A percentile compares a stretch with the other conserved stretches of the same genome.
These are phyloP conservation scores for Ilyonectria sp. DNA, from an alignment of 2,329 filamentous ascomycete species.

Conservation along the genomic window DNA sequence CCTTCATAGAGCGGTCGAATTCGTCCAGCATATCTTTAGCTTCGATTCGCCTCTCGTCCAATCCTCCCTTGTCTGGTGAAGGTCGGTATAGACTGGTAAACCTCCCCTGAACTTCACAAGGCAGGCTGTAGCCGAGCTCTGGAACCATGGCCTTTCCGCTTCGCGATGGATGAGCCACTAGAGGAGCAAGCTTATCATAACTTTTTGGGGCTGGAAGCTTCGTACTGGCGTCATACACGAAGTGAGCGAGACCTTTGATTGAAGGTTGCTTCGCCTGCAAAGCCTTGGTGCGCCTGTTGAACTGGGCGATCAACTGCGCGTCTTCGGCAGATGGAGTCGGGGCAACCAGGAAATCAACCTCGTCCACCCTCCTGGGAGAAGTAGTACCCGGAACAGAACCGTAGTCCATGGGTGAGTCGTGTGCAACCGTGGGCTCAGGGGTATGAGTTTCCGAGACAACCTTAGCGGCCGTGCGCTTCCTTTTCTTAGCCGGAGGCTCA, in stretches of 20 bases:
- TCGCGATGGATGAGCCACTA: slow-evolving; percentile 59
- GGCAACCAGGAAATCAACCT: slow-evolving; percentile 51
- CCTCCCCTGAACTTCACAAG: slow-evolving; percentile 61
- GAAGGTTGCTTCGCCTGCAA: slow-evolving; percentile 57
- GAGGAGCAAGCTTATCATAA: slow-evolving; percentile 61
- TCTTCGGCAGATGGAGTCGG: slow-evolving; percentile 54
- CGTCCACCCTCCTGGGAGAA: slow-evolving; percentile 52
- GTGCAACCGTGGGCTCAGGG: slow-evolving; percentile 45
- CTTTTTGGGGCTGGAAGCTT: slow-evolving; percentile 62
- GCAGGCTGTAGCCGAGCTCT: slow-evolving; percentile 56
- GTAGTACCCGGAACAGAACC: slow-evolving; percentile 19
- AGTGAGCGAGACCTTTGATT: slow-evolving; percentile 57
- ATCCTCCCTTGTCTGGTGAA: slow-evolving; percentile 55
- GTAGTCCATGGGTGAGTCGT: slow-evolving; percentile 51
- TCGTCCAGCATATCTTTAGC: slow-evolving; percentile 58
- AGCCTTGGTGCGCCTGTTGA: slow-evolving; percentile 55
- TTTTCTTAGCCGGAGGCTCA: slow-evolving; percentile 56
- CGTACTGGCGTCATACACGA: slow-evolving; percentile 56
- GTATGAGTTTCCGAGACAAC: slow-evolving; percentile 44
- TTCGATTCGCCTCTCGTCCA: slow-evolving; percentile 60
- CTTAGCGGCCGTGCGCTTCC: slow-evolving; percentile 53
- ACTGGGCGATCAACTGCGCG: slow-evolving; percentile 54
- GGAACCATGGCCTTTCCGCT: slow-evolving; percentile 58
- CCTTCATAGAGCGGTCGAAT: slow-evolving; percentile 59
- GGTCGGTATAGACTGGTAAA: slow-evolving; percentile 60